Conservation (phyloP, 108 stramenopile species). For the Conticribra weissflogii region DNA sequence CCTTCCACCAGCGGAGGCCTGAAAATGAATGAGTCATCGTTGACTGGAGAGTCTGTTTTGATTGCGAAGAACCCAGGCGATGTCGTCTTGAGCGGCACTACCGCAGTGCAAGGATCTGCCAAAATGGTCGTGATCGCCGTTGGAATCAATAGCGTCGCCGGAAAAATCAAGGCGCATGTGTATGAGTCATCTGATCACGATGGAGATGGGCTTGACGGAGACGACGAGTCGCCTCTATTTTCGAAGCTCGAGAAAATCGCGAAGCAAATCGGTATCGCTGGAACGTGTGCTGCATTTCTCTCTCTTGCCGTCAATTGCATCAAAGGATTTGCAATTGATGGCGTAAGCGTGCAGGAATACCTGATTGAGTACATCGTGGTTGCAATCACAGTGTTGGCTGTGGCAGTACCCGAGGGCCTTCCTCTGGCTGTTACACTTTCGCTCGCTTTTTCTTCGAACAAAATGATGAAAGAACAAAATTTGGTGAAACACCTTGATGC, state of each 20-base stretch:
- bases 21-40: conserved; percentile 87
- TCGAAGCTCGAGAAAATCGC: conserved; percentile 87
- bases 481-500: conserved; percentile 95
- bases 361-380: conserved; percentile 79
- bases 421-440: conserved; percentile 97
- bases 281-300: conserved; percentile 71
- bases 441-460: conserved; percentile 89
- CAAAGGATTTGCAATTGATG: conserved; percentile 71
- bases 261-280: conserved; percentile 85
- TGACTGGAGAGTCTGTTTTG: conserved; percentile 95
- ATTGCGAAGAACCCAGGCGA: conserved; percentile 85
- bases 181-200: conserved; percentile 76
- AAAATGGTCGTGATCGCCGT: conserved; percentile 92
- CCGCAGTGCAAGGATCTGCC: conserved; percentile 75
- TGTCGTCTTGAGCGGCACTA: conserved; percentile 72
- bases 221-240: conserved; percentile 80
- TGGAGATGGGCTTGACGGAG: conserved; percentile 69
- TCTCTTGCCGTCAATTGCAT: conserved; percentile 83
- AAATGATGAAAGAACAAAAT: conserved; percentile 96
- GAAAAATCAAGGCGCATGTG: conserved; percentile 84
- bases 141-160: conserved; percentile 85
- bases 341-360: conserved; percentile 27
- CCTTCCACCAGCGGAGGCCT: conserved; percentile 77
- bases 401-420: conserved; percentile 98
- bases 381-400: conserved; percentile 92